phyloP scores from a whole-genome alignment of 176 grass and related monocot genomes.

The Tillandsia leiboldiana region DNA sequence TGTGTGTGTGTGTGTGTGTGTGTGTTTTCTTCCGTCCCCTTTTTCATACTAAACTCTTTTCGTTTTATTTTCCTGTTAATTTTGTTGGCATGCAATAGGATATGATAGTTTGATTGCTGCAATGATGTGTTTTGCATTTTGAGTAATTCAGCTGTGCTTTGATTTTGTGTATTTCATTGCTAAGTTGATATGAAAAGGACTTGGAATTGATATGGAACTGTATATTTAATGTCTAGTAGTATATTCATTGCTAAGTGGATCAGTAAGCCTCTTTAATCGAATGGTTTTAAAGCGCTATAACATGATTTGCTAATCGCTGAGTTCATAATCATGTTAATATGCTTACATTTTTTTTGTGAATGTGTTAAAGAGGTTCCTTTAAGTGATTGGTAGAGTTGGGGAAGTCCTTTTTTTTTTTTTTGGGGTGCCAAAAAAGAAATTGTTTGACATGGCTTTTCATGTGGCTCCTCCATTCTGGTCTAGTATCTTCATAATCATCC shows the following conservation, averaged over 20 bases:
- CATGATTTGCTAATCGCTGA: not conserved
- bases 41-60: not conserved
- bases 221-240: no score
- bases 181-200: no score
- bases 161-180: not conserved
- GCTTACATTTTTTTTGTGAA: no score
- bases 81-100: no score
- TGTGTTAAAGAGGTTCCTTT: no score
- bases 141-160: not conserved
- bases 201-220: no score
- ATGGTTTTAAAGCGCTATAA: not conserved
- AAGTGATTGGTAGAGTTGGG: no score
- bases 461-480: not conserved
- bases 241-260: not conserved
- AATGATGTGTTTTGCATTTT: not conserved
- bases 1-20: conserved; percentile 13
- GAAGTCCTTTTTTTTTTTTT: no score
- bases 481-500: not conserved
- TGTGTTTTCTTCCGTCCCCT: not conserved
- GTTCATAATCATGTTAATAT: not conserved
- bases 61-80: no score
- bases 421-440: not conserved
- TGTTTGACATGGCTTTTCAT: not conserved
- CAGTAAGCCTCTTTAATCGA: not conserved
- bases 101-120: no score